Evolutionary conservation across 768 basidiomycete genomes (phyloP).

Genomic region (Tylopilus rubrobrunneus): DNA sequence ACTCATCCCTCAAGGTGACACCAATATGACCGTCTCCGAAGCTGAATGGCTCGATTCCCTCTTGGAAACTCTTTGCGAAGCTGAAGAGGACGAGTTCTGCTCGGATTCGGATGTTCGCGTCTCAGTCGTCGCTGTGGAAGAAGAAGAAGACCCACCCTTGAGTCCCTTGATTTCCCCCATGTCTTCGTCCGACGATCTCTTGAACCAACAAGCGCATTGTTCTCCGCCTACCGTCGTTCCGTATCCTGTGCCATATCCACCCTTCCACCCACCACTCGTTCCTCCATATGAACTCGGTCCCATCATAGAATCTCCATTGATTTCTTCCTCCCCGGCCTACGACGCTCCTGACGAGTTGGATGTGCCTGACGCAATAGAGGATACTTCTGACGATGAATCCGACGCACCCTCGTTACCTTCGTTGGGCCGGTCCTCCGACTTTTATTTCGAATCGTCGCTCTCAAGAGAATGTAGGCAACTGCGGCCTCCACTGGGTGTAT

Average conservation of each 20-base stretch:
- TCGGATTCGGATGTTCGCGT: slow-evolving; percentile 43
- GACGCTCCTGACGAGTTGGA: slow-evolving; percentile 66
- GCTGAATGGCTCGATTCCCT: slow-evolving; percentile 81
- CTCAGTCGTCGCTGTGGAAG: slow-evolving; percentile 50
- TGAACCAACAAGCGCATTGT: slow-evolving; percentile 47
- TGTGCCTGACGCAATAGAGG: slow-evolving; percentile 80
- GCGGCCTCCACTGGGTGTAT: slow-evolving; percentile 54
- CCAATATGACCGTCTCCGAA: slow-evolving; percentile 51
- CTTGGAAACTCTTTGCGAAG: slow-evolving; percentile 68
- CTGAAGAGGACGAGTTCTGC: slow-evolving; percentile 59
- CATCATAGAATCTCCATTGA: slow-evolving; percentile 39
- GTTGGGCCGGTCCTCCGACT: slow-evolving; percentile 53
- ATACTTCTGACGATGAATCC: slow-evolving; percentile 82
- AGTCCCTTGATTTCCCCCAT: slow-evolving; percentile 67
- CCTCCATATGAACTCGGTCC: slow-evolving; percentile 49
- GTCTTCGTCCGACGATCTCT: slow-evolving; percentile 76
- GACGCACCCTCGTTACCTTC: slow-evolving; percentile 65
- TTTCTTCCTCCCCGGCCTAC: slow-evolving; percentile 35
- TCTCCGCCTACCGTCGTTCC: slow-evolving; percentile 44
- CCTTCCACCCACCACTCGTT: slow-evolving; percentile 55
- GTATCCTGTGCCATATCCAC: slow-evolving; percentile 68
- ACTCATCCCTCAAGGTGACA: slow-evolving; percentile 36
- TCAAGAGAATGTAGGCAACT: slow-evolving; percentile 47
- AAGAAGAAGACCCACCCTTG: slow-evolving; percentile 51
- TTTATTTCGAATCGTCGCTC: slow-evolving; percentile 48